phyloP scores from a whole-genome alignment of 2,329 filamentous ascomycete genomes.

The Fusarium sororula region DNA sequence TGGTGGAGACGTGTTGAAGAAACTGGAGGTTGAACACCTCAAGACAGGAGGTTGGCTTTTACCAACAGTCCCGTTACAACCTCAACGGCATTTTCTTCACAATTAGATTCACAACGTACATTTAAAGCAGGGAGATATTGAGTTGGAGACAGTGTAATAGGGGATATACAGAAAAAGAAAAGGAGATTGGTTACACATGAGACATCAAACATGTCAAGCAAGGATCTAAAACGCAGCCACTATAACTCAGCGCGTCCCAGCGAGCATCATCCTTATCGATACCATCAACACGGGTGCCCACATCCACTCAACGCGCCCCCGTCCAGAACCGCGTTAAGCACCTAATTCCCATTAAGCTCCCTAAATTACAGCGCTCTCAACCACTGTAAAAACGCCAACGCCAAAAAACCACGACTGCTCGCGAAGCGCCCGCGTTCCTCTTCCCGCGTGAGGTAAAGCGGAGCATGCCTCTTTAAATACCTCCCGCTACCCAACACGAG shows the following conservation, averaged over 20 bases:
- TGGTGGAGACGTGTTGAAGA: slow-evolving; percentile 35
- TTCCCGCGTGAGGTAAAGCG: slow-evolving; percentile 30
- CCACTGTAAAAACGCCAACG: slow-evolving; percentile 28
- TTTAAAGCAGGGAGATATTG: neutral
- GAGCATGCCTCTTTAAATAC: slow-evolving; percentile 37
- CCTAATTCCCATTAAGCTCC: neutral
- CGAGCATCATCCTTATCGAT: slow-evolving; percentile 32
- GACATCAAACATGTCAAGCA: slow-evolving; percentile 16
- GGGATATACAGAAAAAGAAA: neutral
- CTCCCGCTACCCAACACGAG: slow-evolving; percentile 35
- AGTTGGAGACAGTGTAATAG: neutral
- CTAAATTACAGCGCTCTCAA: neutral
- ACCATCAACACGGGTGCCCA: neutral
- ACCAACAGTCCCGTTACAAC: neutral
- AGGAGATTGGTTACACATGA: neutral
- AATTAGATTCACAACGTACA: neutral
- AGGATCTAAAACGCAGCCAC: slow-evolving; percentile 26
- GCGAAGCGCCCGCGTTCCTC: slow-evolving; percentile 1
- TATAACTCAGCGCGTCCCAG: slow-evolving; percentile 31
- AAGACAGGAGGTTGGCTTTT: slow-evolving; percentile 19
- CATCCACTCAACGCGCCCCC: slow-evolving; percentile 28
- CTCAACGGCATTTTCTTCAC: neutral
- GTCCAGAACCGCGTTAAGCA: slow-evolving; percentile 25
- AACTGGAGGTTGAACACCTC: slow-evolving; percentile 13
- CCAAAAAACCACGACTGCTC: slow-evolving; percentile 29